phyloP scores from a whole-genome alignment of 352 stramenopile species.

The Elongisporangium undulatum region DNA sequence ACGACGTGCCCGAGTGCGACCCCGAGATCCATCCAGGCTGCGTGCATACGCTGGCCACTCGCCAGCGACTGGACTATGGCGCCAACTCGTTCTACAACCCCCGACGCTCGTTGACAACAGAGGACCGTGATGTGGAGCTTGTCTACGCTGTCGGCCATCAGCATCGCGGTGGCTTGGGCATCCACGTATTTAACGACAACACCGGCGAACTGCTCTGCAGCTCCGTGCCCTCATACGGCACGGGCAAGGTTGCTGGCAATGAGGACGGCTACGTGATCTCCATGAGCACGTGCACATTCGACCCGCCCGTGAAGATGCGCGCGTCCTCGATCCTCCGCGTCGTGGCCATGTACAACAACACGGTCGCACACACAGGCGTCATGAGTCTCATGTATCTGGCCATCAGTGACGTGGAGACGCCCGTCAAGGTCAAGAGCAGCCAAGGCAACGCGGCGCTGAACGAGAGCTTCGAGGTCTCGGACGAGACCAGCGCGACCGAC shows the following conservation, averaged over 20 bases:
- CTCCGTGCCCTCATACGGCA: conserved; percentile 63
- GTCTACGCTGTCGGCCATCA: conserved; percentile 80
- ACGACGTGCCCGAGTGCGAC: conserved; percentile 68
- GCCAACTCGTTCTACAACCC: conserved; percentile 18
- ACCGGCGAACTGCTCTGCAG: conserved; percentile 64
- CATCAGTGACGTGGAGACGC: conserved; percentile 44
- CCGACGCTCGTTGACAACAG: conserved; percentile 15
- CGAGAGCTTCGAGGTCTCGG: conserved; percentile 1
- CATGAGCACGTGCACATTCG: conserved; percentile 75
- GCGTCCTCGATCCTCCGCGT: conserved; percentile 67
- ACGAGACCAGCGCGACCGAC: not conserved
- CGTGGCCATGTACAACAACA: conserved; percentile 82
- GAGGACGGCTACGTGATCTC: conserved; percentile 66
- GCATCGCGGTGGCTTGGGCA: conserved; percentile 65
- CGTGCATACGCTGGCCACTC: conserved; percentile 71
- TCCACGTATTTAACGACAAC: conserved; percentile 67
- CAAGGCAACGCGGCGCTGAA: not conserved
- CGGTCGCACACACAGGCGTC: conserved; percentile 60
- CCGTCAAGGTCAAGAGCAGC: not conserved
- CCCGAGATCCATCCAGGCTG: conserved; percentile 62
- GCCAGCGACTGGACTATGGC: conserved; percentile 47
- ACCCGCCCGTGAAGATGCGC: conserved; percentile 64
- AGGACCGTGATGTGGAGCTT: conserved; percentile 60
- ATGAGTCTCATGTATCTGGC: conserved; percentile 82
- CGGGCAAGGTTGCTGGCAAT: conserved; percentile 47